These are phyloP conservation scores for Coemansia interrupta DNA, from an alignment of 192 early-diverging fungal species.

Conservation along the genomic window DNA sequence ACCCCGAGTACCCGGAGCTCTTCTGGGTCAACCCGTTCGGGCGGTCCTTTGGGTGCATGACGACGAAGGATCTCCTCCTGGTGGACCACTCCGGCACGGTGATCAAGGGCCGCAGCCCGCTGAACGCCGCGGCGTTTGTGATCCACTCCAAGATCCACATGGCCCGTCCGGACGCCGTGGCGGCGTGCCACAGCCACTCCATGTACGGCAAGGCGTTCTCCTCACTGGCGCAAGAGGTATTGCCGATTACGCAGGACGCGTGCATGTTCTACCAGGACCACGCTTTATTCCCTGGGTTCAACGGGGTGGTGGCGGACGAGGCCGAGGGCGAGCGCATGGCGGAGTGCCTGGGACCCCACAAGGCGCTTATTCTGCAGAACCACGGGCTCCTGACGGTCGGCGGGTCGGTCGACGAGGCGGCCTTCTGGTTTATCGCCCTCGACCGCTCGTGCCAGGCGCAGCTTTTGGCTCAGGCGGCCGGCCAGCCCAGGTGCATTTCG, in stretches of 20 bases:
- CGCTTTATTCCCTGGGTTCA: constrained; percentile 53
- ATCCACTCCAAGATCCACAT: constrained; percentile 60
- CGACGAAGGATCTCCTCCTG: constrained; percentile 56
- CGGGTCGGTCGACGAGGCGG: constrained; percentile 53
- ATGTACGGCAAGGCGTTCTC: constrained; percentile 63
- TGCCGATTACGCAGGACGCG: constrained; percentile 61
- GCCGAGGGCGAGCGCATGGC: constrained; percentile 58
- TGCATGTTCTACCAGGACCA: constrained; percentile 61
- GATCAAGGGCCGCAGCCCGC: constrained; percentile 45
- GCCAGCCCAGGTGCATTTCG: constrained; percentile 21
- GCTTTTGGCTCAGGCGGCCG: constrained; percentile 55
- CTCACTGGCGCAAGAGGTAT: constrained; percentile 33
- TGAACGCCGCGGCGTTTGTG: constrained; percentile 62
- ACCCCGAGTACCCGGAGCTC: constrained; percentile 57
- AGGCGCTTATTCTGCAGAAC: constrained; percentile 59
- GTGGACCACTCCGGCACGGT: constrained; percentile 56
- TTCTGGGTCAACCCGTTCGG: constrained; percentile 67
- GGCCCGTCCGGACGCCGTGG: constrained; percentile 48
- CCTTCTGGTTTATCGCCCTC: constrained; percentile 58
- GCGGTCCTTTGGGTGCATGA: constrained; percentile 55
- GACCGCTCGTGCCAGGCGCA: constrained; percentile 58
- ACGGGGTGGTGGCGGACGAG: constrained; percentile 56
- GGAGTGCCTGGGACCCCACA: constrained; percentile 47
- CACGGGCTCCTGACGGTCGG: constrained; percentile 62
- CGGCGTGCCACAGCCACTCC: constrained; percentile 60